These are phyloP conservation scores for Aureobasidium sp. DNA, from an alignment of 2,329 filamentous ascomycete genomes.

Conservation along the genomic window DNA sequence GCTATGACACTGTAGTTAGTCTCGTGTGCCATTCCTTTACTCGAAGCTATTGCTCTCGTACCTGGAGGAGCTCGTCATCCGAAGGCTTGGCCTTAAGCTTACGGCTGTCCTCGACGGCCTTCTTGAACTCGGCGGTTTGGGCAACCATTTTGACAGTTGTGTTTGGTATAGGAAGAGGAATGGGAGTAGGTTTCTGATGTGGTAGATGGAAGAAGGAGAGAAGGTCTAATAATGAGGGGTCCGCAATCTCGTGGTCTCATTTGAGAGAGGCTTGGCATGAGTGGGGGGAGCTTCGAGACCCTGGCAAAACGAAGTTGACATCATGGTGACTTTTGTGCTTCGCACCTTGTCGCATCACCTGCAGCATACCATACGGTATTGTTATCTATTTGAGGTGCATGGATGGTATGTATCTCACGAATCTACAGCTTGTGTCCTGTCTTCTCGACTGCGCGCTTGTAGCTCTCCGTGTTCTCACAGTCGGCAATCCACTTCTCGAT, in stretches of 20 bases:
- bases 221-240: not conserved
- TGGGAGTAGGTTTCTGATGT: not conserved
- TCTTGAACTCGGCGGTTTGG: conserved; percentile 67
- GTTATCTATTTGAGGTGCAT: no score
- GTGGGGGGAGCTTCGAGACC: conserved; percentile 4
- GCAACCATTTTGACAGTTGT: conserved; percentile 17
- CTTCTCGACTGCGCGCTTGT: conserved; percentile 35
- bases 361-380: no score
- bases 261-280: not conserved
- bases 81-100: conserved; percentile 59
- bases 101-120: conserved; percentile 59
- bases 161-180: not conserved
- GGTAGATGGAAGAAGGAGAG: not conserved
- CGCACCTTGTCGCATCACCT: not conserved
- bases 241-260: conserved; percentile 7
- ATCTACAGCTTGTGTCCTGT: conserved; percentile 29
- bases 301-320: not conserved
- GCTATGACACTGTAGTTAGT: conserved; percentile 30
- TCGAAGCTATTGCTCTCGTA: conserved; percentile 20
- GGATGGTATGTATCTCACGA: no score
- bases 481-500: conserved; percentile 32
- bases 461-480: conserved; percentile 31
- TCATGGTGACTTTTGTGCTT: not conserved
- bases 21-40: not conserved
- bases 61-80: conserved; percentile 58